These are phyloP conservation scores for Cylindrodendrum hubeiense DNA, from an alignment of 2,329 filamentous ascomycete genomes.

Conservation along the genomic window DNA sequence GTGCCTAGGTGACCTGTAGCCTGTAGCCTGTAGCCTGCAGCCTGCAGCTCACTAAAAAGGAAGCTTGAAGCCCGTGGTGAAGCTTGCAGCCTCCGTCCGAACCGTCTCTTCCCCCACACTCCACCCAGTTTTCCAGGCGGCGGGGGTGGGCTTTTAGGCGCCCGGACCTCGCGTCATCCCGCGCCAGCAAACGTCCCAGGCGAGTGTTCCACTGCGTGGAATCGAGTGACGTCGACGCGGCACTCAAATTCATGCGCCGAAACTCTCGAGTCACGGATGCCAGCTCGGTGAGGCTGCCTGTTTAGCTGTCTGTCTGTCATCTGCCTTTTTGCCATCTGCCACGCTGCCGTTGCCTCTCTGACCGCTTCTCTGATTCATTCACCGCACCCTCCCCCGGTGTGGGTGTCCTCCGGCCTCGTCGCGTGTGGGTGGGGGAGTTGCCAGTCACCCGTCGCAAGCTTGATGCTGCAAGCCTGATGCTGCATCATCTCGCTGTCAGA, in stretches of 20 bases:
- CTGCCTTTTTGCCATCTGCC: neutral
- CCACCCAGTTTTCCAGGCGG: neutral
- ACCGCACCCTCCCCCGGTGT: slow-evolving; percentile 5
- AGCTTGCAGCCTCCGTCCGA: neutral
- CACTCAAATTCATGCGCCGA: slow-evolving; percentile 14
- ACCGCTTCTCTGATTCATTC: slow-evolving; percentile 10
- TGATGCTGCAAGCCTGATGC: slow-evolving; percentile 2
- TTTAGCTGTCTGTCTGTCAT: neutral
- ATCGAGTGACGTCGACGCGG: slow-evolving; percentile 7
- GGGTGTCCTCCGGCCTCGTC: neutral
- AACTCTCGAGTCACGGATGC: neutral
- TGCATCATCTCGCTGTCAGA: slow-evolving; percentile 15
- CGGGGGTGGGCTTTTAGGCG: slow-evolving; percentile 9
- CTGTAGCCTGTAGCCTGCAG: neutral
- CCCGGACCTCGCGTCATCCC: slow-evolving; percentile 20
- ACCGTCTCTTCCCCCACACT: neutral
- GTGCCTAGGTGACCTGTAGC: neutral
- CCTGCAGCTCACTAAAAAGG: neutral
- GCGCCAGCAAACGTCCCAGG: slow-evolving; percentile 2
- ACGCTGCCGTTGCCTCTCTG: neutral
- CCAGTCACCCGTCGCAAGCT: slow-evolving; percentile 5
- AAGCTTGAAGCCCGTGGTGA: neutral
- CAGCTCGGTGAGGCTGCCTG: neutral
- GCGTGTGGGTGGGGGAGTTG: slow-evolving; percentile 6
- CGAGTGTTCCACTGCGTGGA: slow-evolving; percentile 1